Percentiles rank a stretch among this genome's conserved stretches.
These are phyloP conservation scores for Ophiocordyceps camponoti-saundersi DNA, from an alignment of 2,329 filamentous ascomycete genomes.

Conservation along the genomic window DNA sequence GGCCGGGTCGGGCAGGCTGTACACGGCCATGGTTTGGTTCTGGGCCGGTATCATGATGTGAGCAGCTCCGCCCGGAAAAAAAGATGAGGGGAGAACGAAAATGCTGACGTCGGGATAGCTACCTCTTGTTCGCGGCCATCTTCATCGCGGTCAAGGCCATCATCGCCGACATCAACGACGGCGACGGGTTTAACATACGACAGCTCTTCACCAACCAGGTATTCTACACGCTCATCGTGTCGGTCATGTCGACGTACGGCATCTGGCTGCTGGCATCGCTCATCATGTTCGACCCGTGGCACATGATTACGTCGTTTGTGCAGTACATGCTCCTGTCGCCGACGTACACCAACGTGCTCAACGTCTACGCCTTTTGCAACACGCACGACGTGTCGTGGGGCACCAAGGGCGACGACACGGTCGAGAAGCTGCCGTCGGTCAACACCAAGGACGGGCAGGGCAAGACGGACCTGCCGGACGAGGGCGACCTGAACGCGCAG, in stretches of 20 bases:
- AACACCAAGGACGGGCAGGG: constrained; percentile 76
- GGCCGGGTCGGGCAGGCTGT: constrained; percentile 82
- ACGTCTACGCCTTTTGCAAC: constrained; percentile 98
- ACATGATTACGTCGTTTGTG: constrained; percentile 83
- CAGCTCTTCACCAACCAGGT: constrained; percentile 73
- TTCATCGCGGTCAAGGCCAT: constrained; percentile 88
- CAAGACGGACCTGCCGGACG: constrained; percentile 91
- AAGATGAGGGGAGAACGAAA: no score
- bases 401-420: constrained; percentile 94
- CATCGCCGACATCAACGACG: constrained; percentile 45
- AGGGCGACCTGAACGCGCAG: constrained; percentile 85
- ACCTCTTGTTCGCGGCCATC: constrained; percentile 85
- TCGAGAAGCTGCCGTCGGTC: constrained; percentile 76
- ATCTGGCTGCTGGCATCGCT: constrained; percentile 86
- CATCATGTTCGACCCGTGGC: constrained; percentile 59
- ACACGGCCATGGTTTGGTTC: constrained; percentile 96
- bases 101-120: no score
- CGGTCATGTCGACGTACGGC: constrained; percentile 78
- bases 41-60: constrained; percentile 91
- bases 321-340: constrained; percentile 93
- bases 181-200: constrained; percentile 47
- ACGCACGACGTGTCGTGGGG: constrained; percentile 97
- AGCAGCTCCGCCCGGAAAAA: no score
- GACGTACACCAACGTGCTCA: constrained; percentile 95
- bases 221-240: constrained; percentile 89